Percentiles rank a stretch among this genome's conserved stretches.
Evolutionary conservation across 1,284 basidiomycete genomes (phyloP).

Genomic region (Fistulinella cinereoalba): DNA sequence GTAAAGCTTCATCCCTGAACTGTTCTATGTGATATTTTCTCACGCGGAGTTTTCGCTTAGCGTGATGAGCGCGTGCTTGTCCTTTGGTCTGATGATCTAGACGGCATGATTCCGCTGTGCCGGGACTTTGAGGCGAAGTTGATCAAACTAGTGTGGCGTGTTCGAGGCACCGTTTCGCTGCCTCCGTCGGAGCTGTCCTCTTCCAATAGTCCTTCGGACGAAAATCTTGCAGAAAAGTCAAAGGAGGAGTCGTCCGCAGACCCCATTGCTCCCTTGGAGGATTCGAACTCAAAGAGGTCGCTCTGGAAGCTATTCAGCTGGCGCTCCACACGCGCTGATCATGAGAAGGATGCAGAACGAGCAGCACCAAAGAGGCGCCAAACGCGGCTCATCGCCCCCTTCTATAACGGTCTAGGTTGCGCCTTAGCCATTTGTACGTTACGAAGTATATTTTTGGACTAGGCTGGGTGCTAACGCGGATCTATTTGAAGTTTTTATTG

Average conservation of each 20-base stretch:
- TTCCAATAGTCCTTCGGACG: constrained; percentile 47
- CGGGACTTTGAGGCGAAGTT: constrained; percentile 72
- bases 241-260: constrained; percentile 23
- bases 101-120: constrained; percentile 64
- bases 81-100: constrained; percentile 75
- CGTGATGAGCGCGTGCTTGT: constrained; percentile 72
- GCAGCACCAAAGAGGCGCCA: constrained; percentile 37
- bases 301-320: constrained; percentile 35
- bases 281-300: constrained; percentile 16
- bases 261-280: constrained; percentile 29
- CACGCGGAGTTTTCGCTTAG: constrained; percentile 35
- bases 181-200: constrained; percentile 46
- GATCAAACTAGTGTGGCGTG: constrained; percentile 77
- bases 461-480: constrained; percentile 4
- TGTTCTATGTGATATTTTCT: constrained; percentile 18
- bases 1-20: constrained; percentile 36
- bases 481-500: constrained; percentile 52
- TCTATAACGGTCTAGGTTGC: constrained; percentile 73
- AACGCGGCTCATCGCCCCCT: constrained; percentile 69
- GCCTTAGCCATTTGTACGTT: constrained; percentile 60
- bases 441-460: constrained; percentile 3
- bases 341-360: constrained; percentile 48
- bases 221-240: constrained; percentile 51
- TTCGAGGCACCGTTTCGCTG: constrained; percentile 37
- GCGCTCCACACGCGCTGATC: constrained; percentile 27